phyloP scores from a whole-genome alignment of 768 basidiomycete species.

The Panus rudis region DNA sequence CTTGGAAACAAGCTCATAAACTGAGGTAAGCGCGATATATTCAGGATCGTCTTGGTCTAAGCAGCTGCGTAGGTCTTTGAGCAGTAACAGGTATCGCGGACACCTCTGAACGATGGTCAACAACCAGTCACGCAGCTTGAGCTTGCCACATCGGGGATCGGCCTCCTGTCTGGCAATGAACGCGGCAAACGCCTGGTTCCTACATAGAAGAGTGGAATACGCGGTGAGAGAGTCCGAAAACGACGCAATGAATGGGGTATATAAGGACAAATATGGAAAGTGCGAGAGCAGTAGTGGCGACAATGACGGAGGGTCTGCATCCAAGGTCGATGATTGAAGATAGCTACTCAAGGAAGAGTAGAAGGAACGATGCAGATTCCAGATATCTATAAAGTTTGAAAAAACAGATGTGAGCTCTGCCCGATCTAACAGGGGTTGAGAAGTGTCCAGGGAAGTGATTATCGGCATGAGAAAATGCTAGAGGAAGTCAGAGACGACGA shows the following conservation, averaged over 20 bases:
- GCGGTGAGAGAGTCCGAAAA: constrained; percentile 63
- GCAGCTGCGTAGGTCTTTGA: constrained; percentile 72
- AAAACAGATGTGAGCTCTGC: constrained; percentile 67
- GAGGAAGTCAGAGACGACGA: constrained; percentile 5
- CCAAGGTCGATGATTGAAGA: constrained; percentile 20
- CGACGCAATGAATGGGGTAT: constrained; percentile 77
- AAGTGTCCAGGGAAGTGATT: constrained; percentile 63
- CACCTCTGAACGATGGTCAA: constrained; percentile 84
- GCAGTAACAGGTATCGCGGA: constrained; percentile 76
- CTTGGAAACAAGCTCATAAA: constrained; percentile 64
- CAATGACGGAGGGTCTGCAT: constrained; percentile 33
- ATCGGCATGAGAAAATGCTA: constrained; percentile 83
- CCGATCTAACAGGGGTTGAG: constrained; percentile 63
- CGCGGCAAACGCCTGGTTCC: constrained; percentile 47
- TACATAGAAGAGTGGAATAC: constrained; percentile 48
- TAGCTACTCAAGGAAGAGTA: constrained; percentile 50
- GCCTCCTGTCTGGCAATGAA: constrained; percentile 63
- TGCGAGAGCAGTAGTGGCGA: constrained; percentile 67
- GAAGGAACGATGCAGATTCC: constrained; percentile 80
- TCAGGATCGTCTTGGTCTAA: constrained; percentile 65
- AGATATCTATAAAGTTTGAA: constrained; percentile 87
- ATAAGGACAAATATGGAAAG: constrained; percentile 84
- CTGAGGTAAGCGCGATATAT: constrained; percentile 49
- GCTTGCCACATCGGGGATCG: constrained; percentile 62
- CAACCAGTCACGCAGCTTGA: constrained; percentile 79